Conservation (phyloP, 2,329 filamentous ascomycete genomes). For the Fonsecaea multimorphosa region DNA sequence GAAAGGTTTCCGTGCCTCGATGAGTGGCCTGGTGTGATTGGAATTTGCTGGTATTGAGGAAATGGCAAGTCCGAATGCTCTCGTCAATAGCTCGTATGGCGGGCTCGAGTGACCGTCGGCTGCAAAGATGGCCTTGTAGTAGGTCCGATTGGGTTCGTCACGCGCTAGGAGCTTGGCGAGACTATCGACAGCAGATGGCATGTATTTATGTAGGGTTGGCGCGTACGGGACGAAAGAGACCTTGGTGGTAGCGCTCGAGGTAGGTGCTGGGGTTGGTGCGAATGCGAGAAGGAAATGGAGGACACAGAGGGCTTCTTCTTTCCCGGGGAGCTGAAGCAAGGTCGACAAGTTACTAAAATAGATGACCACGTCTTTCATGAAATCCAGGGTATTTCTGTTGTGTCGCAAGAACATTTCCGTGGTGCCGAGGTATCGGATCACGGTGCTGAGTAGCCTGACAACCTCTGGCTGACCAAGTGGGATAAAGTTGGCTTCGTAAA, state of each 20-base stretch:
- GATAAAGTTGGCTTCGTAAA: conserved; percentile 76
- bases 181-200: conserved; percentile 86
- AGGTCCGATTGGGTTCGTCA: conserved; percentile 88
- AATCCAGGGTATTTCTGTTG: conserved; percentile 84
- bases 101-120: conserved; percentile 69
- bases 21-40: conserved; percentile 65
- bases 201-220: conserved; percentile 80
- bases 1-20: conserved; percentile 84
- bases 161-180: conserved; percentile 89
- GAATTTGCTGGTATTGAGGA: conserved; percentile 75
- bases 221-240: conserved; percentile 83
- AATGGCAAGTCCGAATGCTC: conserved; percentile 84
- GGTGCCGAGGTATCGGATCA: conserved; percentile 86
- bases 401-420: conserved; percentile 84
- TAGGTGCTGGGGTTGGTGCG: conserved; percentile 77
- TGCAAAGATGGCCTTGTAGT: conserved; percentile 81
- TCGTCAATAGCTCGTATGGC: conserved; percentile 80
- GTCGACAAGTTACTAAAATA: conserved; percentile 88
- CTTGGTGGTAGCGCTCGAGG: conserved; percentile 57
- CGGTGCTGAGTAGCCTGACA: conserved; percentile 80
- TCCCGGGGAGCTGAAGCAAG: conserved; percentile 77
- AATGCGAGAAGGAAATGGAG: conserved; percentile 91
- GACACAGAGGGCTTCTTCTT: conserved; percentile 85
- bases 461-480: conserved; percentile 77
- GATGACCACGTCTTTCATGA: conserved; percentile 94